A percentile compares a stretch with the other conserved stretches of the same genome.
phyloP scores from a whole-genome alignment of 2,329 filamentous ascomycete species.

The Raffaelea ambrosiae region DNA sequence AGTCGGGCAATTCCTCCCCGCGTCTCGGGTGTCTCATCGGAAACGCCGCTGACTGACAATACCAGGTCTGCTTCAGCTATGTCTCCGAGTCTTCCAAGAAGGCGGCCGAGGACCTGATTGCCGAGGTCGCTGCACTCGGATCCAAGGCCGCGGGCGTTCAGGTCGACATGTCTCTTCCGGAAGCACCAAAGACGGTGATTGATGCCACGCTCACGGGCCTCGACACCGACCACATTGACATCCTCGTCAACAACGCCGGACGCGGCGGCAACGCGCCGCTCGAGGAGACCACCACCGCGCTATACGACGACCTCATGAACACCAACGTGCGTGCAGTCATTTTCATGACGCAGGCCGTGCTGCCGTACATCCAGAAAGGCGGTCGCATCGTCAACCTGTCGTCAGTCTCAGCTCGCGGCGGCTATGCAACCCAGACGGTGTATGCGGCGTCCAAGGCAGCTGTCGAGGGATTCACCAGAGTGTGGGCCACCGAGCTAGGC shows the following conservation, averaged over 20 bases:
- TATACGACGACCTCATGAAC: slow-evolving; percentile 33
- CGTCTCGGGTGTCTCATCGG: no score
- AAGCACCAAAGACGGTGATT: background rate
- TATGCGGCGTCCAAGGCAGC: slow-evolving; percentile 27
- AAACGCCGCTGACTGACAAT: background rate
- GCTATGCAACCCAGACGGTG: background rate
- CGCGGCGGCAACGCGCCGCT: background rate
- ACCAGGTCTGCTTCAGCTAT: background rate
- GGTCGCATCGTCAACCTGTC: slow-evolving; percentile 49
- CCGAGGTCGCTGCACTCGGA: background rate
- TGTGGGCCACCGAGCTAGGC: slow-evolving; percentile 50
- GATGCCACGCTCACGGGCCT: background rate
- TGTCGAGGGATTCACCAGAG: slow-evolving; percentile 49
- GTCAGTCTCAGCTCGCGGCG: slow-evolving; percentile 38
- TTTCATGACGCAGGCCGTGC: slow-evolving; percentile 42
- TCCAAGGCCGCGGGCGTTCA: background rate
- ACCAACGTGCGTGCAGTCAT: slow-evolving; percentile 47
- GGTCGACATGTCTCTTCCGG: background rate
- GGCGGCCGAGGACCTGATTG: background rate
- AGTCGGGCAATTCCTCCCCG: no score
- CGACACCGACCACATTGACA: background rate
- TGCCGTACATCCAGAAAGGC: slow-evolving; percentile 36
- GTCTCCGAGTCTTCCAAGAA: background rate
- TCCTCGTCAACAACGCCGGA: background rate
- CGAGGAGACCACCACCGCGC: background rate